Base-by-base conservation (phyloP, 1,284 basidiomycete species). In the Cutaneotrichosporon sp. region DNA sequence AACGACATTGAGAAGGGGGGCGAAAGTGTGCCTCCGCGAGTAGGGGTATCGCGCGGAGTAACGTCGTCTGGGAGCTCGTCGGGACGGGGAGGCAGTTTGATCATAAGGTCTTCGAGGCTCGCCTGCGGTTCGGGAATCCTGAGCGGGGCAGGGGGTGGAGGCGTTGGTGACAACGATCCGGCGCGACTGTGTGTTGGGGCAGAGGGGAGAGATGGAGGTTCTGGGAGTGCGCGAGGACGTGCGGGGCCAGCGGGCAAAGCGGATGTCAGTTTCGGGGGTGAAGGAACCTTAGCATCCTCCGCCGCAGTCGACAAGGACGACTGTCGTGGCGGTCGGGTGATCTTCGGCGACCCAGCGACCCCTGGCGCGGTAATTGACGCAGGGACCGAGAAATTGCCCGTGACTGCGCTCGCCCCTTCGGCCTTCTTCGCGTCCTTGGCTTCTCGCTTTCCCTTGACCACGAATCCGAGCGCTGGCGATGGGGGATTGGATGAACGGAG, bases 71-170 rank as follows among this genome's bases (percentile, higher is more conserved):
- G 66, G 51, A 71, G 63, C 52, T 66, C 62, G 47, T 68, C 65
- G 2, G 68, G 68, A 8, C 67, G 64, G 5, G 67, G 58, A 24
- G 68, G 68, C 11, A 71, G 61, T 35, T 62, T 59, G 39, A 64
- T 41, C 3, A 22, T 10, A 11, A 49, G 6, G 10, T 49, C 46
- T 0, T 45, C 35, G 4, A 46, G 11, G 37, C 20, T 35, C 7
- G 12, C 46, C 47, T 49, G 52, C 14, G 51, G 46, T 19, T 48
- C 46, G 9, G 52, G 52, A 12, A 54, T 26, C 17, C 41, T 37
- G 49, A 33, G 42, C 5, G 27, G 46, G 0, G 35, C 25, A 27
- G 33, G 33, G 9, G 25, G 25, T 4, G 22, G 46, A 10, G 34
- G 26, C 4, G 33, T 39, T 9, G 38, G 48, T 9, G 41, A 43